Conservation (phyloP, 202 grass and related monocot species). For the Schoenoplectus triqueter region DNA sequence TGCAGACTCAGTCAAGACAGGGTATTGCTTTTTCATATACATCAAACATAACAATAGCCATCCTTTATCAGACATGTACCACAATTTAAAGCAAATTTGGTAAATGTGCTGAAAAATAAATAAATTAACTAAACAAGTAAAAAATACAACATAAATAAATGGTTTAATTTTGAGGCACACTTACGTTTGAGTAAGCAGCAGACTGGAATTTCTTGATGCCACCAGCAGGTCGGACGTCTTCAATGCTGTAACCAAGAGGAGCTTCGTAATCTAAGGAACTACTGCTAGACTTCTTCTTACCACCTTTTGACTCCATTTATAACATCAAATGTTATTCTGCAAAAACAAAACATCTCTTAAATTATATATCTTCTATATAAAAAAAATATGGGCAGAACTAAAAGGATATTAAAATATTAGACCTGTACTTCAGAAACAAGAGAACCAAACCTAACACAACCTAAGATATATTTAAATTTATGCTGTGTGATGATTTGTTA, state of each 20-base stretch:
- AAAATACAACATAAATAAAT: background rate
- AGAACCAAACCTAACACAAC: background rate
- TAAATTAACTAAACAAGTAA: slow-evolving; percentile 6
- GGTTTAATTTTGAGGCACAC: background rate
- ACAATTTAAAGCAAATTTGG: background rate
- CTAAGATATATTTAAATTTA: background rate
- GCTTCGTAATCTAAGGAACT: slow-evolving; percentile 87
- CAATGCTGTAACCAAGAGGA: slow-evolving; percentile 96
- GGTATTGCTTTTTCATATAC: background rate
- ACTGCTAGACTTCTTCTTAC: slow-evolving; percentile 84
- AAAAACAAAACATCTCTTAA: slow-evolving; percentile 21
- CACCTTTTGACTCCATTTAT: slow-evolving; percentile 96
- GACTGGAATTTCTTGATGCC: slow-evolving; percentile 98
- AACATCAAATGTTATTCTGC: slow-evolving; percentile 67
- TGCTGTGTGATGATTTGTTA: background rate
- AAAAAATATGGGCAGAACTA: background rate
- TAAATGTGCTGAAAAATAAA: background rate
- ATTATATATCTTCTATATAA: background rate
- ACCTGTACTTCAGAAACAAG: background rate
- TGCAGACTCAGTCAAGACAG: background rate
- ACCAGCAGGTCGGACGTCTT: slow-evolving; percentile 85
- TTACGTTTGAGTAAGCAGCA: slow-evolving; percentile 98
- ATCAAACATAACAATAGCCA: background rate
- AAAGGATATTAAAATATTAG: background rate
- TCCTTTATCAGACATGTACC: slow-evolving; percentile 2